These are phyloP conservation scores for Malassezia caprae DNA, from an alignment of 1,284 basidiomycete genomes.

Conservation along the genomic window DNA sequence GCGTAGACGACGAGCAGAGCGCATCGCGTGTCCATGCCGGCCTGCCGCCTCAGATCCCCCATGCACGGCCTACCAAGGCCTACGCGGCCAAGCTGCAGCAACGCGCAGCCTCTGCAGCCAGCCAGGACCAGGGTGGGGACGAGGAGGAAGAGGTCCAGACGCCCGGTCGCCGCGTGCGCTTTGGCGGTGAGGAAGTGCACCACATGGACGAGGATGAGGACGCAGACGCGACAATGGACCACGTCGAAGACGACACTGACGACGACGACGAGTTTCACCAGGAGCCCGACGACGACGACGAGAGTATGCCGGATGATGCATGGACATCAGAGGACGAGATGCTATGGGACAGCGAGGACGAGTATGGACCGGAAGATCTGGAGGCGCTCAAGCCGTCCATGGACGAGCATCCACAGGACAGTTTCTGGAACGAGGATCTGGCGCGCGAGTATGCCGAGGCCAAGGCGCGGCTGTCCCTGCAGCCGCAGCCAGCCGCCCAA, in stretches of 20 bases:
- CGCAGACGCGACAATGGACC: background rate
- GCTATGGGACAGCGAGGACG: conserved; percentile 30
- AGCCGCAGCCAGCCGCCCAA: background rate
- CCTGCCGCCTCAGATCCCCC: conserved; percentile 34
- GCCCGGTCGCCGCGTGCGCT: conserved; percentile 9
- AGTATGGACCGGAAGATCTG: conserved; percentile 38
- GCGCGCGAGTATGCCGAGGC: conserved; percentile 37
- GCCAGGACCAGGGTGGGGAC: background rate
- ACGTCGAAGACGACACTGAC: background rate
- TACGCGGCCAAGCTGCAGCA: conserved; percentile 33
- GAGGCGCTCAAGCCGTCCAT: conserved; percentile 30
- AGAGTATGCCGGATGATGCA: background rate
- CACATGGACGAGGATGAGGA: background rate
- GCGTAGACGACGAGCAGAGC: conserved; percentile 26
- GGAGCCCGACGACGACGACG: conserved; percentile 4
- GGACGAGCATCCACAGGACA: conserved; percentile 19
- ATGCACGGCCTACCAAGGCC: conserved; percentile 43
- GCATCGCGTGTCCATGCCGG: conserved; percentile 22
- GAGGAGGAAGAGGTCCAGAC: background rate
- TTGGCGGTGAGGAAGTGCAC: conserved; percentile 4
- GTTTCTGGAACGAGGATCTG: conserved; percentile 26
- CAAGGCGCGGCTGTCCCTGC: conserved; percentile 19
- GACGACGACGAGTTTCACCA: conserved; percentile 6
- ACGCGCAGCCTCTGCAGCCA: background rate
- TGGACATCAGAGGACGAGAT: conserved; percentile 24